Conservation (phyloP, 2,329 filamentous ascomycete species). For the Colletotrichum sp. region DNA sequence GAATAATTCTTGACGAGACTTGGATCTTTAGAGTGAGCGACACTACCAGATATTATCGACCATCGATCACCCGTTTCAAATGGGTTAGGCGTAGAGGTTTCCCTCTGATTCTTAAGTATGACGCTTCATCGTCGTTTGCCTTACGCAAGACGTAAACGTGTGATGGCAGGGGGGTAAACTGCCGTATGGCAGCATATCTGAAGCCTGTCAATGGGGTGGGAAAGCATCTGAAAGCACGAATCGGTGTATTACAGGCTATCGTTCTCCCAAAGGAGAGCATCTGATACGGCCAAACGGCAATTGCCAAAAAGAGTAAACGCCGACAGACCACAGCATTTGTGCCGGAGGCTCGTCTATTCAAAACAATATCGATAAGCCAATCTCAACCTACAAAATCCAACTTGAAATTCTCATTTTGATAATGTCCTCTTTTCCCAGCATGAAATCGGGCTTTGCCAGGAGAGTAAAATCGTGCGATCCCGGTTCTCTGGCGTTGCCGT, state of each 20-base stretch:
- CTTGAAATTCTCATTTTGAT: background rate
- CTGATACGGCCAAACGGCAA: background rate
- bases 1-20: background rate
- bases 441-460: background rate
- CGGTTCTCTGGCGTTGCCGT: background rate
- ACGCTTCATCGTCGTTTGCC: background rate
- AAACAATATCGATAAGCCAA: background rate
- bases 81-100: background rate
- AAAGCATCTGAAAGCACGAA: background rate
- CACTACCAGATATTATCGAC: background rate
- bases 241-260: rapidly evolving
- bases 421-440: background rate
- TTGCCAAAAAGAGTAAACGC: background rate
- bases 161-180: background rate
- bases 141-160: background rate
- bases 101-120: background rate
- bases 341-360: background rate
- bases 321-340: background rate
- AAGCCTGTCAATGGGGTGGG: background rate
- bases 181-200: background rate
- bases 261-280: background rate
- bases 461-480: background rate
- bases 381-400: background rate
- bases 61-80: background rate
- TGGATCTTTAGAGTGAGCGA: background rate